Conservation (phyloP, 306 rosid species). For the Sicyos baderoa region DNA sequence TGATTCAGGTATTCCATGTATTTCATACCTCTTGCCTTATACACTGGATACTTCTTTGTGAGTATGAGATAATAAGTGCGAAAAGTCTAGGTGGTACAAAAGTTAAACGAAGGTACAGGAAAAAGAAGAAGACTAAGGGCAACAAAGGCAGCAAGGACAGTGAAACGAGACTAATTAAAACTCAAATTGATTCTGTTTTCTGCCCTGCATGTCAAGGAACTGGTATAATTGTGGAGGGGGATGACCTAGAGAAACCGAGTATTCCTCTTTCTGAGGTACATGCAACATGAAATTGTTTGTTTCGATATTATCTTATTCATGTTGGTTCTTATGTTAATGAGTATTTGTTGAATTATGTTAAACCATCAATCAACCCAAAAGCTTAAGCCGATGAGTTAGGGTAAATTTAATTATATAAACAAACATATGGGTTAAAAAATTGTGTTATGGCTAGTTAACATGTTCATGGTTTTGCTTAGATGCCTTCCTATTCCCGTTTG, state of each 20-base stretch:
- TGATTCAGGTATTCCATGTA: slow-evolving; percentile 68
- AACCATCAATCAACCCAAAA: too few relatives aligned
- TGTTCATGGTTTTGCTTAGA: too few relatives aligned
- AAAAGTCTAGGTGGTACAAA: slow-evolving; percentile 36
- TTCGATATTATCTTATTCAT: neutral
- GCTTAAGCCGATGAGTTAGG: too few relatives aligned
- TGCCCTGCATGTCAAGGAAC: slow-evolving; percentile 97
- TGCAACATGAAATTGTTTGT: slow-evolving; percentile 6
- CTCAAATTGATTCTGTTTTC: slow-evolving; percentile 39
- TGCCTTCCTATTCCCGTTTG: too few relatives aligned
- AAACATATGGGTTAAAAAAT: too few relatives aligned
- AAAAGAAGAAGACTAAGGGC: slow-evolving; percentile 37
- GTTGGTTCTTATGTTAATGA: neutral
- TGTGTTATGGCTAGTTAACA: too few relatives aligned
- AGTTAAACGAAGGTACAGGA: slow-evolving; percentile 39
- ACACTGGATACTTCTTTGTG: slow-evolving; percentile 81
- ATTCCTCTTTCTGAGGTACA: slow-evolving; percentile 61
- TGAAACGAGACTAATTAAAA: slow-evolving; percentile 26
- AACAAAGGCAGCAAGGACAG: slow-evolving; percentile 30
- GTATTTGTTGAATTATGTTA: too few relatives aligned
- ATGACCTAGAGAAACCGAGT: slow-evolving; percentile 42
- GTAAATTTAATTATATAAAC: too few relatives aligned
- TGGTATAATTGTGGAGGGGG: slow-evolving; percentile 41
- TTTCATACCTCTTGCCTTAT: slow-evolving; percentile 76
- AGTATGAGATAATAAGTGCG: slow-evolving; percentile 41